Evolutionary conservation across 371 early-diverging fungal genomes (phyloP).

Genomic region (Funneliformis caledonium): DNA sequence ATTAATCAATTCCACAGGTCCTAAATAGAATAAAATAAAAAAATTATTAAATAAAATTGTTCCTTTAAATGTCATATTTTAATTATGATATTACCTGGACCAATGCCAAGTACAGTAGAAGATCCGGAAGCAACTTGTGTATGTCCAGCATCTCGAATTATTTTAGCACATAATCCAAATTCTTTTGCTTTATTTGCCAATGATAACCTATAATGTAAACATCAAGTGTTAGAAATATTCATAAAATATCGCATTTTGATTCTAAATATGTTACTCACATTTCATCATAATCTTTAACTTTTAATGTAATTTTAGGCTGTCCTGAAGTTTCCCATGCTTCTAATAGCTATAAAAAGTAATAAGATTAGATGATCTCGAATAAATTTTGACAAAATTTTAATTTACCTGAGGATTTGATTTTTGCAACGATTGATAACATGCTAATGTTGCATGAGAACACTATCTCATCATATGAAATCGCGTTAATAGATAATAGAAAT

Average conservation of each 20-base stretch:
- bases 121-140: slow-evolving; percentile 98
- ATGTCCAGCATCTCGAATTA: slow-evolving; percentile 94
- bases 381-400: not conserved
- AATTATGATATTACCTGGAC: slow-evolving; percentile 73
- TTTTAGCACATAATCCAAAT: slow-evolving; percentile 76
- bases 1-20: slow-evolving; percentile 78
- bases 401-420: slow-evolving; percentile 61
- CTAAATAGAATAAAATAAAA: slow-evolving; percentile 44
- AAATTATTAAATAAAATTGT: not conserved
- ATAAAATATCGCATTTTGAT: not conserved
- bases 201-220: slow-evolving; percentile 57
- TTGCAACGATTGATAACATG: slow-evolving; percentile 74
- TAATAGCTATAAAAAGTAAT: slow-evolving; percentile 52
- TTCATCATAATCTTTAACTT: slow-evolving; percentile 78
- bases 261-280: slow-evolving; percentile 52
- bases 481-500: not conserved
- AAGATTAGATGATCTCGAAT: not conserved
- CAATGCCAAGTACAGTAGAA: slow-evolving; percentile 94
- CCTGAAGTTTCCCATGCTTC: slow-evolving; percentile 80
- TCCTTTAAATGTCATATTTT: not conserved
- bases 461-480: slow-evolving; percentile 40
- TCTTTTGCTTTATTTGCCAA: slow-evolving; percentile 74
- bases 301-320: slow-evolving; percentile 88
- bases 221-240: not conserved
- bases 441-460: slow-evolving; percentile 94